Conservation (phyloP, 768 basidiomycete genomes). For the Lactarius hengduanensis region DNA sequence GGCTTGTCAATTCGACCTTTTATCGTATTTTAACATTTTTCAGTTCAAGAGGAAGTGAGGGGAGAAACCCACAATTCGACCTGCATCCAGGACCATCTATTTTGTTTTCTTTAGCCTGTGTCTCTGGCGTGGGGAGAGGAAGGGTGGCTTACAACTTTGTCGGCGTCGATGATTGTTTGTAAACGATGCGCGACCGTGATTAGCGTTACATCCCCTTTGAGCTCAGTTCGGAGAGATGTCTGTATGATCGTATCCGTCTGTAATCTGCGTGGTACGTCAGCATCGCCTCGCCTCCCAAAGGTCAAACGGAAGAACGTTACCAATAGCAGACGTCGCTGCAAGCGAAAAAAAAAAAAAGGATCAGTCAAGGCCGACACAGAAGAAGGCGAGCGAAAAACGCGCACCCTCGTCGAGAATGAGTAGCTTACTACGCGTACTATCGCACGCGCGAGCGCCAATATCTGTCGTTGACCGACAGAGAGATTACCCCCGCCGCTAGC, state of each 20-base stretch:
- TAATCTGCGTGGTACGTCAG: conserved; percentile 40
- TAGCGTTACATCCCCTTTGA: conserved; percentile 46
- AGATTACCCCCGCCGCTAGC: conserved; percentile 46
- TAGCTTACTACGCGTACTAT: conserved; percentile 56
- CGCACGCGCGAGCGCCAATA: conserved; percentile 57
- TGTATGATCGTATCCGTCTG: conserved; percentile 58
- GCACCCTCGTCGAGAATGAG: conserved; percentile 57
- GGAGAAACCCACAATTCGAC: conserved; percentile 37
- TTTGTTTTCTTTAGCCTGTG: too few species aligned
- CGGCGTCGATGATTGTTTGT: conserved; percentile 59
- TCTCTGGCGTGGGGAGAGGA: not conserved
- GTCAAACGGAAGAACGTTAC: conserved; percentile 25
- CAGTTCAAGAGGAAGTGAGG: too few species aligned
- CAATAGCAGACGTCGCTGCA: conserved; percentile 47
- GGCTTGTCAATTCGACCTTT: conserved; percentile 49
- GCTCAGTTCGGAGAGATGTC: conserved; percentile 48
- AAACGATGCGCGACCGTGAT: conserved; percentile 62
- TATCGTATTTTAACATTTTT: not conserved
- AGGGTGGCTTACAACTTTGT: conserved; percentile 46
- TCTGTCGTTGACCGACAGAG: conserved; percentile 59
- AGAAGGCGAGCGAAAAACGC: conserved; percentile 3
- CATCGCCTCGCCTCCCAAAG: too few species aligned
- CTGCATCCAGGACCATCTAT: conserved; percentile 46
- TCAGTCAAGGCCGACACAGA: not conserved
- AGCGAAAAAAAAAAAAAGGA: too few species aligned